Base-by-base conservation (phyloP, 1,284 basidiomycete species). In the Naganishia cerealis region DNA sequence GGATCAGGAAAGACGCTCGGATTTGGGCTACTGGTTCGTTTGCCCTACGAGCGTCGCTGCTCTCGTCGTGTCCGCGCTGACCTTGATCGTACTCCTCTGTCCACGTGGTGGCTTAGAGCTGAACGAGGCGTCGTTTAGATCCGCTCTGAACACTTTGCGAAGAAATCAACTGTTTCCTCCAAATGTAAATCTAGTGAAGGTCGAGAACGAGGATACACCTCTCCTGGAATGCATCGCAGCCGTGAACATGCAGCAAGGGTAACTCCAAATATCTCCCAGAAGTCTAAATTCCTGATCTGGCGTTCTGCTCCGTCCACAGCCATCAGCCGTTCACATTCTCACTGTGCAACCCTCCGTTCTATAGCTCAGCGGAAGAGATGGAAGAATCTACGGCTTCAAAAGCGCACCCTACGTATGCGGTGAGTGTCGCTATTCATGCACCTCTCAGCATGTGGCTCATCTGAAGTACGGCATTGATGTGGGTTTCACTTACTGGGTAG, bases 341-440 rank as follows among this genome's bases (percentile, higher is more conserved):
- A 0, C 92, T 98, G 87, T 97, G 94, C 80, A 98, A 98, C 76
- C 95, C 95, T 0, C 94, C 94, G 0, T 98, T 98, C 80, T 98
- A 95, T 76, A 77, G 81, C 15, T 90, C 87, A 62, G 73, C 77
- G 0, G 85, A 87, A 26, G 94, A 98, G 67, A 85, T 94, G 5
- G 73, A 75, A 0, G 78, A 80, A 1, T 87, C 87, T 2, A 85
- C 86, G 0, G 84, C 84, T 21, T 80, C 80, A 7, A 95, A 96
- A 74, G 85, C 85, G 53, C 74, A 82, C 13, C 81, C 80, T 3
- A 87, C 91, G 0, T 87, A 83, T 71, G 88, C 88, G 0, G 91
- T 91, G 74, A 50, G 86, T 54, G 50, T 6, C 13, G 1, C 1
- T 5, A 15, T 6, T 33, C 2, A 1, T 15, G 6, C 6, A 38